These are phyloP conservation scores for Fonsecaea nubica DNA, from an alignment of 2,329 filamentous ascomycete genomes.

Conservation along the genomic window DNA sequence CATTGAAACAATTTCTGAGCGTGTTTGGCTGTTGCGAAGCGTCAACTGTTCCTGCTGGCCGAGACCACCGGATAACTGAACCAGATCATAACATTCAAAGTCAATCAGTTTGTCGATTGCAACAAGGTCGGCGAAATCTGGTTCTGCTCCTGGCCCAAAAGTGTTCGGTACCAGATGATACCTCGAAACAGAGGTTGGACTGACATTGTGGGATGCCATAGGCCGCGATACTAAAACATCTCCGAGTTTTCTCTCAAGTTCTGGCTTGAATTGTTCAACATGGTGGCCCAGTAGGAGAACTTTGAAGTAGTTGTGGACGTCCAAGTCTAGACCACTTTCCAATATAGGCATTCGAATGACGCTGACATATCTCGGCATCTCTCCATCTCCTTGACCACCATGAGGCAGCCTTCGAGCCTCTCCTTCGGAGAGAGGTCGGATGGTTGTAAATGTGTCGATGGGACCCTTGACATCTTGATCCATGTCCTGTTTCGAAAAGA, in stretches of 20 bases:
- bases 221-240: constrained; percentile 54
- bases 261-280: constrained; percentile 33
- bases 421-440: constrained; percentile 35
- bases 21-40: constrained; percentile 41
- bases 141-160: constrained; percentile 52
- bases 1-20: constrained; percentile 46
- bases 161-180: constrained; percentile 58
- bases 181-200: constrained; percentile 51
- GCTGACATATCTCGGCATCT: constrained; percentile 29
- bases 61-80: background rate
- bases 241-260: constrained; percentile 52
- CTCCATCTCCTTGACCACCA: background rate
- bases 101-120: constrained; percentile 52
- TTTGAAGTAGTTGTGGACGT: constrained; percentile 32
- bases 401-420: constrained; percentile 26
- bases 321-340: constrained; percentile 35
- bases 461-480: background rate
- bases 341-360: constrained; percentile 39
- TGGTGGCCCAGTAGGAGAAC: constrained; percentile 31
- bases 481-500: background rate
- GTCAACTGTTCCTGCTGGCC: constrained; percentile 41
- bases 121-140: constrained; percentile 57
- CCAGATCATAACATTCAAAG: constrained; percentile 53
- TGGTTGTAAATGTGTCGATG: constrained; percentile 4
- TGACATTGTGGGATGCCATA: constrained; percentile 43